Percentiles rank a stretch among this genome's conserved stretches.
phyloP scores from a whole-genome alignment of 164 flowering plant species.

The Berberis vulgaris region DNA sequence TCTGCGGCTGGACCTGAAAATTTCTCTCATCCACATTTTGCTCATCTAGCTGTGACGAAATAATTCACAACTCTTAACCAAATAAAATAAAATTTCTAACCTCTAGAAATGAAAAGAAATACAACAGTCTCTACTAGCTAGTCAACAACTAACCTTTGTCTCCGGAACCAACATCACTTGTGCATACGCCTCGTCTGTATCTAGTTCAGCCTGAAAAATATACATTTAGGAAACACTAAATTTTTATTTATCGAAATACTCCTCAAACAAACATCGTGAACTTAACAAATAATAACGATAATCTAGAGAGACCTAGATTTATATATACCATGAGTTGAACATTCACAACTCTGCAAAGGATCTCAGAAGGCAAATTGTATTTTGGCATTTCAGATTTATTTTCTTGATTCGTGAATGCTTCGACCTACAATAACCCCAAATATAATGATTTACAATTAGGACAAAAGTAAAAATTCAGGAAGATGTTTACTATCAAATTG shows the following conservation, averaged over 20 bases:
- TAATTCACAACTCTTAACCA: neutral
- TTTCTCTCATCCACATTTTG: slow-evolving; percentile 7
- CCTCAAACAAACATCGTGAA: neutral
- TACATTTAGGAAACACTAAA: neutral
- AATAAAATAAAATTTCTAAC: neutral
- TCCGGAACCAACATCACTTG: slow-evolving; percentile 53
- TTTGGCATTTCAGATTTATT: slow-evolving; percentile 26
- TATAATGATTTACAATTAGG: neutral
- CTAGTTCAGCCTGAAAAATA: slow-evolving; percentile 43
- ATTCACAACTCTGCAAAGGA: slow-evolving; percentile 45
- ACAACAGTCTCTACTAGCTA: neutral
- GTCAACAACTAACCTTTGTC: slow-evolving; percentile 19
- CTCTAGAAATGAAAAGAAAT: neutral
- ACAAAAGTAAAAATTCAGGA: neutral
- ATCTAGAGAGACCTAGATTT: neutral
- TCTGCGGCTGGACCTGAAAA: slow-evolving; percentile 3
- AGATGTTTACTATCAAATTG: neutral
- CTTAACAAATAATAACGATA: neutral
- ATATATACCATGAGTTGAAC: slow-evolving; percentile 37
- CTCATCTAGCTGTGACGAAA: slow-evolving; percentile 24
- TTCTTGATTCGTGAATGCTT: slow-evolving; percentile 26
- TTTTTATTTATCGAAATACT: too few relatives aligned
- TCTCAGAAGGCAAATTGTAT: slow-evolving; percentile 39
- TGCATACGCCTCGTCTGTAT: slow-evolving; percentile 64
- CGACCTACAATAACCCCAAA: slow-evolving; percentile 25